A percentile compares a stretch with the other conserved stretches of the same genome.
Conservation (phyloP, 2,329 filamentous ascomycete genomes). For the Colletotrichum spinosum region DNA sequence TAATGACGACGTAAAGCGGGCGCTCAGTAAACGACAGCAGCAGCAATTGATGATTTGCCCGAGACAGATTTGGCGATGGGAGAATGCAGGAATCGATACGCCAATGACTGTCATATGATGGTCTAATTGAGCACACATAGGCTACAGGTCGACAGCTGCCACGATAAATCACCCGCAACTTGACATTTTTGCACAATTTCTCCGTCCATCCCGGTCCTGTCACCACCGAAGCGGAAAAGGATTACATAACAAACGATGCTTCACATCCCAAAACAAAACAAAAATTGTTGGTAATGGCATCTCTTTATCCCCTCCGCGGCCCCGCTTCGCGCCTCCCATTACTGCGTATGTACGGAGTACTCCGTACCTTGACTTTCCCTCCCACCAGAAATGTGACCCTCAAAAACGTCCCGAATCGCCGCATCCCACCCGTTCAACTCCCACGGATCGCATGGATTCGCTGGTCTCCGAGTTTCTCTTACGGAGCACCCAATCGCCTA, state of each 20-base stretch:
- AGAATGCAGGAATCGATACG: too few relatives aligned
- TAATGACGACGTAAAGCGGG: background rate
- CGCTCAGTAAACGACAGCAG: conserved; percentile 7
- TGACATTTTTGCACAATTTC: background rate
- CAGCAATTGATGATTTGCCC: background rate
- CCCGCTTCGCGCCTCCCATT: conserved; percentile 3
- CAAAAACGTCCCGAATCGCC: conserved; percentile 16
- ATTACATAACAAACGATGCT: background rate
- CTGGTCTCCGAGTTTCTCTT: conserved; percentile 5
- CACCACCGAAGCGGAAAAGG: background rate
- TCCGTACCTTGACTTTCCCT: background rate
- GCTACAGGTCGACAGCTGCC: too few relatives aligned
- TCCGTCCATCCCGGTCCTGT: background rate
- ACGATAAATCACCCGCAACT: too few relatives aligned
- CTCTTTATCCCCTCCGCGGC: conserved; percentile 17
- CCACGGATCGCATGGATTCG: conserved; percentile 21
- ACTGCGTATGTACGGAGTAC: background rate
- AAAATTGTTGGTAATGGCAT: conserved; percentile 4
- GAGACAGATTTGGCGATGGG: background rate
- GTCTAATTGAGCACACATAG: too few relatives aligned
- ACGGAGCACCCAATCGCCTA: conserved; percentile 17
- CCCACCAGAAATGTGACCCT: background rate
- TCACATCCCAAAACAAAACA: conserved; percentile 1
- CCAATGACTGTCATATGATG: too few relatives aligned
- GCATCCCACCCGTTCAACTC: background rate